Evolutionary conservation across 805 yeast species (phyloP).

Genomic region (Helenozyma baotianmanensis): DNA sequence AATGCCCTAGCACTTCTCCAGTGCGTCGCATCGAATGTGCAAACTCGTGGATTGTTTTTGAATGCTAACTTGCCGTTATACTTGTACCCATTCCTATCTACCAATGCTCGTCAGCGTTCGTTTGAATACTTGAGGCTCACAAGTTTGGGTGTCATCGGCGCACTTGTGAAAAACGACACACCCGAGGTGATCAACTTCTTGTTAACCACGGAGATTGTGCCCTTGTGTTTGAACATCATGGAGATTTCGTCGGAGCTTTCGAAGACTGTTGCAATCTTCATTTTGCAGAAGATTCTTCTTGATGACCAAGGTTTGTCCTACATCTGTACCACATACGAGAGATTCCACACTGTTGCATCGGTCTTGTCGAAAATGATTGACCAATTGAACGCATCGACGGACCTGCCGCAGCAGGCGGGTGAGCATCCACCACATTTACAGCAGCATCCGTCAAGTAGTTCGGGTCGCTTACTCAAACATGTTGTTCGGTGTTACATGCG

Average conservation of each 20-base stretch:
- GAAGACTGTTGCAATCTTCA: constrained; percentile 95
- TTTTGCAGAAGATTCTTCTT: constrained; percentile 84
- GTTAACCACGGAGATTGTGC: constrained; percentile 94
- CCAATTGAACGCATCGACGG: constrained; percentile 53
- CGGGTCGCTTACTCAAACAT: constrained; percentile 84
- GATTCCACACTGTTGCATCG: constrained; percentile 89
- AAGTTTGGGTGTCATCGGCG: constrained; percentile 94
- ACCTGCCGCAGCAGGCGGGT: constrained; percentile 39
- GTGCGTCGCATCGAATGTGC: constrained; percentile 94
- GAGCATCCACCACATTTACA: constrained; percentile 10
- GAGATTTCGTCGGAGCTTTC: constrained; percentile 90
- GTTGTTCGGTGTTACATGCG: constrained; percentile 92
- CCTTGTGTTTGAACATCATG: constrained; percentile 90
- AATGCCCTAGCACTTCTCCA: constrained; percentile 92
- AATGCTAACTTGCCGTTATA: constrained; percentile 91
- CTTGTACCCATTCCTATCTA: constrained; percentile 87
- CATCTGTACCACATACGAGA: constrained; percentile 91
- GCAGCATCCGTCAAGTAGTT: constrained; percentile 33
- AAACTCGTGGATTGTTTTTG: constrained; percentile 78
- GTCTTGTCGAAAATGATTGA: constrained; percentile 87
- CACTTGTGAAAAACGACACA: constrained; percentile 91
- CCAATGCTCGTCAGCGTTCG: constrained; percentile 85
- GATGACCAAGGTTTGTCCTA: constrained; percentile 90
- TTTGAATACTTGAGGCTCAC: constrained; percentile 92
- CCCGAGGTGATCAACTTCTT: constrained; percentile 90